These are phyloP conservation scores for Cyamopsis tetragonoloba DNA, from an alignment of 306 rosid genomes.

Conservation along the genomic window DNA sequence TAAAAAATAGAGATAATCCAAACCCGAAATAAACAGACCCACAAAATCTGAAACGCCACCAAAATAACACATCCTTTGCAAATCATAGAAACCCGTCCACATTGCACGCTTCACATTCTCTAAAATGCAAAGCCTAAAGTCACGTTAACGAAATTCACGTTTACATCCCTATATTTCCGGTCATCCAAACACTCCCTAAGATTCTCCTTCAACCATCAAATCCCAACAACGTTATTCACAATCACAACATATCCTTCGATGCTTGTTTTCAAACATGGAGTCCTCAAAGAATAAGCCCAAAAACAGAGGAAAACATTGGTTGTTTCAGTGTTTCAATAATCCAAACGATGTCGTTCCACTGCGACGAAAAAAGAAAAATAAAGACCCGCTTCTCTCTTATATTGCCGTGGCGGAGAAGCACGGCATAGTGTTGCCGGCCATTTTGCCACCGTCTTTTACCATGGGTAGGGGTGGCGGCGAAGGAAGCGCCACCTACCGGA, in stretches of 20 bases:
- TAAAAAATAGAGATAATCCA: no score
- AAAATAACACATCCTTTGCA: no score
- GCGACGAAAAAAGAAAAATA: background rate
- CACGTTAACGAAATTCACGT: no score
- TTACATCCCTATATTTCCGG: background rate
- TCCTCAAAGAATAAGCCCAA: background rate
- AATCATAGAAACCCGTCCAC: no score
- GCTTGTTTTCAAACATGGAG: slow-evolving; percentile 15
- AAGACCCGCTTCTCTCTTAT: slow-evolving; percentile 18
- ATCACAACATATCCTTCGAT: no score
- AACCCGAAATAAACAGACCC: no score
- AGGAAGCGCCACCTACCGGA: background rate
- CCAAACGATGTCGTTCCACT: background rate
- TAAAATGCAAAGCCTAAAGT: no score
- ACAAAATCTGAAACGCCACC: no score
- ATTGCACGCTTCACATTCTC: no score
- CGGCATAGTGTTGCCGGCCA: background rate
- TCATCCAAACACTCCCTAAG: background rate
- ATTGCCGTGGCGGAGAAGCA: slow-evolving; percentile 17
- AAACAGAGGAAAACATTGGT: background rate
- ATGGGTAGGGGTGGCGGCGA: background rate
- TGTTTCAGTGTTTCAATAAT: slow-evolving; percentile 15
- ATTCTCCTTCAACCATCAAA: background rate
- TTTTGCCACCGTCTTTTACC: background rate
- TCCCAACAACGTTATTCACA: background rate